Base-by-base conservation (phyloP, 2,329 filamentous ascomycete genomes). In the Paramyrothecium sp. region DNA sequence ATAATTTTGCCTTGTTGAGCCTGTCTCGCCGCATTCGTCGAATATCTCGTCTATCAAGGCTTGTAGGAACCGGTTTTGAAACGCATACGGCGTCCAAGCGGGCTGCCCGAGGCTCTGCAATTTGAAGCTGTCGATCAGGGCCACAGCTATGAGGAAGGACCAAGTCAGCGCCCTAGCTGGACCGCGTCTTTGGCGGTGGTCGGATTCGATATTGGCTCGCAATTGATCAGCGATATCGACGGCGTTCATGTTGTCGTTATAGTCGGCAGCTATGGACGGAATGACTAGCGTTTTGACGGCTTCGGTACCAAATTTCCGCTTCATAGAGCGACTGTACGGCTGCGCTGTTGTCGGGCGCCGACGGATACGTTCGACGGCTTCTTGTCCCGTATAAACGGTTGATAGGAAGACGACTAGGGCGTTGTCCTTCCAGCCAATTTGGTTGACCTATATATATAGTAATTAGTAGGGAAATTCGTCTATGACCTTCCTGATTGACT, bases 141-240 rank as follows among this genome's bases (percentile, higher is more conserved):
- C 48, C 48, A 50, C 48, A 50, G 8, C n/a, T 13, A 50, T 13
- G 11, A 50, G 48, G 48, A 50, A 50, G 48, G 48, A 19, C 48
- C 48, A 50, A 50, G 48, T 50, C 21, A 50, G 20, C 16, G 48
- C 48, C 48, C 21, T 50, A 13, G 48, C 48, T 22, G 20, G 48
- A 23, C 48, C 48, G 20, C 20, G 48, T 50, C 20, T 50, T 8
- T 50, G 48, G 30, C 48, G 11, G 30, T 50, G 48, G 10, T 23
- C 48, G 8, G 11, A 13, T 12, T 50, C 30, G 5, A 50, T 7
- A 23, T 50, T 23, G 5, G 53, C 48, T 49, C 53, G 47, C 17
- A 56, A 30, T 41, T 63, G 54, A 47, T 61, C 53, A 49, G 46
- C 59, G 23, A 44, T 46, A 58, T 62, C 54, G 17, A 62, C 52